phyloP scores from a whole-genome alignment of 179 eudicot species.

The Drosera spatulata region DNA sequence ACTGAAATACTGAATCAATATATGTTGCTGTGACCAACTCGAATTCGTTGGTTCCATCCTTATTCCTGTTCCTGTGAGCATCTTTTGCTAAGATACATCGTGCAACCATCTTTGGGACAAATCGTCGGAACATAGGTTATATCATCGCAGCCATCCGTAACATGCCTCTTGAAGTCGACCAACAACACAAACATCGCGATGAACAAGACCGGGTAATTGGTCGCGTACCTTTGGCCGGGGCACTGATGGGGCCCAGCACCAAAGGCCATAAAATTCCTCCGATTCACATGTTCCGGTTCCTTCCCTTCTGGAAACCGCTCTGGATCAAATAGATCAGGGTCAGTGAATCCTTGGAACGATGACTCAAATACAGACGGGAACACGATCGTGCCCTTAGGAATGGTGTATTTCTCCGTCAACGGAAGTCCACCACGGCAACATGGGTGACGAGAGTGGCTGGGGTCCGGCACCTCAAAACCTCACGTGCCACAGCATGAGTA shows the following conservation, averaged over 20 bases:
- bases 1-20: no score
- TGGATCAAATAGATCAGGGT: conserved; percentile 63
- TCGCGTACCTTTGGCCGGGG: conserved; percentile 68
- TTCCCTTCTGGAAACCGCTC: conserved; percentile 57
- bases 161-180: conserved; percentile 50
- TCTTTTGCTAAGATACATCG: conserved; percentile 29
- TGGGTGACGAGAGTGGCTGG: conserved; percentile 80
- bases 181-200: conserved; percentile 48
- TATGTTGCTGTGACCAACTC: no score
- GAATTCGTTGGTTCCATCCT: no score
- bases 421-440: conserved; percentile 45
- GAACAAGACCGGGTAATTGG: conserved; percentile 48
- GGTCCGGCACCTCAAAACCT: conserved; percentile 42
- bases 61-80: not conserved
- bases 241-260: conserved; percentile 81
- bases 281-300: conserved; percentile 41
- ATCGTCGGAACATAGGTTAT: conserved; percentile 54
- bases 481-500: no score
- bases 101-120: conserved; percentile 67
- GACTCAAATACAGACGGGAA: conserved; percentile 40
- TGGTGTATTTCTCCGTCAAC: conserved; percentile 27
- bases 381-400: conserved; percentile 61
- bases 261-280: conserved; percentile 54
- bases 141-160: conserved; percentile 65
- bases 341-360: conserved; percentile 39